These are phyloP conservation scores for Backusella macrospora DNA, from an alignment of 192 early-diverging fungal species.

Conservation along the genomic window DNA sequence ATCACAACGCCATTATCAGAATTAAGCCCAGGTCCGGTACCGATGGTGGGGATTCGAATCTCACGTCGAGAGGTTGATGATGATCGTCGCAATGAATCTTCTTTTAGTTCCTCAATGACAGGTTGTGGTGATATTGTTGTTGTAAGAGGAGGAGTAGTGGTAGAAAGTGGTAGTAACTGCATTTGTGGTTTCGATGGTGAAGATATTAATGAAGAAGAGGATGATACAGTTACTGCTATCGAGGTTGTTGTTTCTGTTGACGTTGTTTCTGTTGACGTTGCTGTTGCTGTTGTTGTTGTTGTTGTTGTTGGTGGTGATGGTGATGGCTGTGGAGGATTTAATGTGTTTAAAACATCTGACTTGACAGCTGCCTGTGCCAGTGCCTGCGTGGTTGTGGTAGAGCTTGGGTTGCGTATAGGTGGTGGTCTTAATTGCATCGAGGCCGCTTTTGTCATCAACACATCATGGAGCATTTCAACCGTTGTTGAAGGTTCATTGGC, in stretches of 20 bases:
- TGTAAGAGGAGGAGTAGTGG: neutral
- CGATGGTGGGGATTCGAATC: constrained; percentile 17
- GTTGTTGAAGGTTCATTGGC: neutral
- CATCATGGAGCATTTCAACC: constrained; percentile 22
- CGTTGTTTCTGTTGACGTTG: neutral
- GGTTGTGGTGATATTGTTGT: neutral
- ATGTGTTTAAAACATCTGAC: neutral
- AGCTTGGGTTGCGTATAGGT: neutral
- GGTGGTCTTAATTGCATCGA: constrained; percentile 33
- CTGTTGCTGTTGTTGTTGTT: neutral
- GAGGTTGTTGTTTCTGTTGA: neutral
- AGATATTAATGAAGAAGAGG: neutral
- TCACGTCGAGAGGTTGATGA: neutral
- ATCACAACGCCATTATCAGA: constrained; percentile 7
- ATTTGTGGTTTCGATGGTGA: neutral
- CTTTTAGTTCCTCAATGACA: neutral
- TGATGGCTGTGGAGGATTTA: neutral
- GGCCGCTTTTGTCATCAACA: constrained; percentile 35
- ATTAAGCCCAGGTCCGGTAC: constrained; percentile 14
- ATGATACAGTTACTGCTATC: too few relatives aligned
- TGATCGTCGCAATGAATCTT: neutral
- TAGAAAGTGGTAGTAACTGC: neutral
- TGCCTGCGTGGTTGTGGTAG: constrained; percentile 14
- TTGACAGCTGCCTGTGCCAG: neutral
- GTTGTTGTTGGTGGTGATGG: neutral